Conservation (phyloP, 345 rosid genomes). For the Citrus australasica region DNA sequence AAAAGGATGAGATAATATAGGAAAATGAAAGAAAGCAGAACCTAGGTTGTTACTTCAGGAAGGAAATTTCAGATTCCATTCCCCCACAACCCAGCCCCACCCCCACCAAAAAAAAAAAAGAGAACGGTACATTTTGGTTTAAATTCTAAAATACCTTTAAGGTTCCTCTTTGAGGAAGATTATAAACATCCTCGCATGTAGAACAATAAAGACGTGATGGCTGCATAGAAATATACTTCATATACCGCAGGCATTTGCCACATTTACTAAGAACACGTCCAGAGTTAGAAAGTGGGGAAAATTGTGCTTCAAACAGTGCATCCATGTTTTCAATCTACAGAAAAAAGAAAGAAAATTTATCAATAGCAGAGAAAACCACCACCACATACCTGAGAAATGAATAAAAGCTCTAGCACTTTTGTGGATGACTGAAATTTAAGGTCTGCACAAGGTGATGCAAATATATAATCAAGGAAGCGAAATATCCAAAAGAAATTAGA, state of each 20-base stretch:
- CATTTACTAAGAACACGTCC: constrained; percentile 90
- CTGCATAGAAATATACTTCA: constrained; percentile 81
- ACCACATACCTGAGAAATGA: not conserved
- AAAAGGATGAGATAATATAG: not conserved
- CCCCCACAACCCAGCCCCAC: no score
- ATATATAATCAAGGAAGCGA: constrained; percentile 1
- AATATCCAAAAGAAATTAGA: not conserved
- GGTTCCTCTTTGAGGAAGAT: constrained; percentile 90
- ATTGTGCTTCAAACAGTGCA: constrained; percentile 89
- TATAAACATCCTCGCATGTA: constrained; percentile 91
- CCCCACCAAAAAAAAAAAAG: not conserved
- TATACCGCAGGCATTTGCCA: constrained; percentile 94
- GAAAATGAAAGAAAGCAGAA: not conserved
- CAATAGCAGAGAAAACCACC: not conserved
- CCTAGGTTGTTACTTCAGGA: no score
- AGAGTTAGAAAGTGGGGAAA: constrained; percentile 81
- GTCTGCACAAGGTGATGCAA: not conserved
- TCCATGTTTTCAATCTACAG: constrained; percentile 91
- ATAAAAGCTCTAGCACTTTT: not conserved
- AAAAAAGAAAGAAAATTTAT: constrained; percentile 3
- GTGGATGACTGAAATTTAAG: not conserved
- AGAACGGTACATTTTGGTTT: not conserved
- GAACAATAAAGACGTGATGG: constrained; percentile 87
- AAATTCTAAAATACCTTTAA: constrained; percentile 55
- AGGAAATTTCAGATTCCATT: no score